Evolutionary conservation across 2,329 filamentous ascomycete genomes (phyloP).

Genomic region (Capronia americana): DNA sequence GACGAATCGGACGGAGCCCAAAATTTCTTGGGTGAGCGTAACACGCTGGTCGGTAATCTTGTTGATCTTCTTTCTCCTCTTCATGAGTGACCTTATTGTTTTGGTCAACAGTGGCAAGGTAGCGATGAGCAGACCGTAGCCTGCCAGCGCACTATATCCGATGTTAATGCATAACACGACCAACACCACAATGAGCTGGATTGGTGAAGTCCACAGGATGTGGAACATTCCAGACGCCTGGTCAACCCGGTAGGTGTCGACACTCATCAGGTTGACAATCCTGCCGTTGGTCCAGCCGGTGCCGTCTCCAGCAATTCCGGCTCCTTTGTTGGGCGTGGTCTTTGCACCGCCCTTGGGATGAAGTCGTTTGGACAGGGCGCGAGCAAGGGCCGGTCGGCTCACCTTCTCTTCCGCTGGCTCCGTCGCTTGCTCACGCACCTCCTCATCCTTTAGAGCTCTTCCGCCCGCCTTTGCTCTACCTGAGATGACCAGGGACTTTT

Average conservation of each 20-base stretch:
- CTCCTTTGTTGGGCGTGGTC: constrained; percentile 49
- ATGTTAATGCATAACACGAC: constrained; percentile 83
- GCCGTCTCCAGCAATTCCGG: constrained; percentile 69
- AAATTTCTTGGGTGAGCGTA: constrained; percentile 86
- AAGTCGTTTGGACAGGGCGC: constrained; percentile 48
- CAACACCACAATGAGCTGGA: constrained; percentile 79
- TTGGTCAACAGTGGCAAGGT: constrained; percentile 78
- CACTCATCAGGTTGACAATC: constrained; percentile 92
- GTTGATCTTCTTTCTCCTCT: constrained; percentile 80
- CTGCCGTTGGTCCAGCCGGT: constrained; percentile 90
- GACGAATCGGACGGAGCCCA: constrained; percentile 90
- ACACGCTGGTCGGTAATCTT: constrained; percentile 93
- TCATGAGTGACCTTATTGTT: constrained; percentile 78
- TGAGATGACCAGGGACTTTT: constrained; percentile 89
- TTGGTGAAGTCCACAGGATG: constrained; percentile 84
- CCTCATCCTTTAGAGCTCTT: constrained; percentile 55
- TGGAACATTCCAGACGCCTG: constrained; percentile 89
- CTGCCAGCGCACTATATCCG: constrained; percentile 85
- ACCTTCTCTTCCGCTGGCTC: constrained; percentile 51
- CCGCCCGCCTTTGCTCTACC: constrained; percentile 87
- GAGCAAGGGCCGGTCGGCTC: constrained; percentile 30
- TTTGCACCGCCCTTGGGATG: constrained; percentile 46
- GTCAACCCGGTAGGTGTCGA: constrained; percentile 91
- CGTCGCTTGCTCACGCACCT: constrained; percentile 58
- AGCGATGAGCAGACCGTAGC: constrained; percentile 81